These are phyloP conservation scores for Termitomyces sp. DNA, from an alignment of 768 basidiomycete genomes.

Conservation along the genomic window DNA sequence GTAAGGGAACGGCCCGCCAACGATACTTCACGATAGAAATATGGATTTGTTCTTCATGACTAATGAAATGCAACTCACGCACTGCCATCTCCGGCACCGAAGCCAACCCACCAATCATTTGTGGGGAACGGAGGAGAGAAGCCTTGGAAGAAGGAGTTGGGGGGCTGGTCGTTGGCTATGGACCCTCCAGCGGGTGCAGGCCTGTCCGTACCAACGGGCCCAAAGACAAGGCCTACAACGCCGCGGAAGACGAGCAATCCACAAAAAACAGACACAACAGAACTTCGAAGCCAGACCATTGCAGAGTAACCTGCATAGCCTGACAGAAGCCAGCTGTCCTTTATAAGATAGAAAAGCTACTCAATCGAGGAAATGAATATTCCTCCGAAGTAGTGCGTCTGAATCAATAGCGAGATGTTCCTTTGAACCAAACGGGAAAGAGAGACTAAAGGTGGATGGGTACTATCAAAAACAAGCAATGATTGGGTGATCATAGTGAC, in stretches of 20 bases:
- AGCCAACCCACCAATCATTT: constrained; percentile 36
- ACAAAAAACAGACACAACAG: constrained; percentile 6
- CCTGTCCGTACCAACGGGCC: constrained; percentile 25
- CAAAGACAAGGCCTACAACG: constrained; percentile 19
- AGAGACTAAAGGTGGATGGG: not conserved
- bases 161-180: constrained; percentile 26
- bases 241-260: constrained; percentile 2
- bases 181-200: constrained; percentile 27
- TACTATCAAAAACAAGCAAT: constrained; percentile 3
- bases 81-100: constrained; percentile 26
- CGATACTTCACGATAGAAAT: constrained; percentile 20
- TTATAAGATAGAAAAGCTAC: constrained; percentile 15
- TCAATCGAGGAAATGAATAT: constrained; percentile 3
- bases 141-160: constrained; percentile 33
- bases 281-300: constrained; percentile 15
- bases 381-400: not conserved
- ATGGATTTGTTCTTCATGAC: not conserved
- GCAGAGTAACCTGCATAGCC: not conserved
- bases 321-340: not conserved
- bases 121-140: constrained; percentile 33
- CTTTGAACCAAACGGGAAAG: constrained; percentile 8
- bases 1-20: constrained; percentile 33
- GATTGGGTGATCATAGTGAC: not conserved
- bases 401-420: not conserved
- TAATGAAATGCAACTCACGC: constrained; percentile 16